Evolutionary conservation across 2,329 filamentous ascomycete species (phyloP).

Genomic region (Ophiocordyceps polyrhachis-furcata): DNA sequence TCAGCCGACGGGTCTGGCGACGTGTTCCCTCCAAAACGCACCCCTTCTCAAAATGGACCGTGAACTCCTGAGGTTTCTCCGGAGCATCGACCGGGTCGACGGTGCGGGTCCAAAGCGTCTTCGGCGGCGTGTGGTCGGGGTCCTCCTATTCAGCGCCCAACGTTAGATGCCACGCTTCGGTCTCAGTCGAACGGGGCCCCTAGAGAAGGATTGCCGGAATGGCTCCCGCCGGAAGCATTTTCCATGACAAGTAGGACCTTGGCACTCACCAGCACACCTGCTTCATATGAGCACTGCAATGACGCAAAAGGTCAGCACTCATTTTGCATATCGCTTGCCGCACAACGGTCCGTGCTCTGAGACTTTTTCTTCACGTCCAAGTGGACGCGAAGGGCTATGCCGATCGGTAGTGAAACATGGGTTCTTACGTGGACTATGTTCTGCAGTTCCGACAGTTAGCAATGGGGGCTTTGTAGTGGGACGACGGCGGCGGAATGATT

Average conservation of each 20-base stretch:
- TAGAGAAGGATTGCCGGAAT: background rate
- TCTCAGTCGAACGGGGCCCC: background rate
- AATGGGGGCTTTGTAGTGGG: background rate
- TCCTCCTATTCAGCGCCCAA: conserved; percentile 20
- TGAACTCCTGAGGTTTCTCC: conserved; percentile 44
- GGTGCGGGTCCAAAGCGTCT: conserved; percentile 39
- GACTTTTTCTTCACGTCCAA: background rate
- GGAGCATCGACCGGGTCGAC: conserved; percentile 45
- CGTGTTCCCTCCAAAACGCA: background rate
- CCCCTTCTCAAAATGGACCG: conserved; percentile 44
- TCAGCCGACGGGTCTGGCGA: background rate
- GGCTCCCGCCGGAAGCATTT: background rate
- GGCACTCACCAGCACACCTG: conserved; percentile 30
- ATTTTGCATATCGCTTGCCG: background rate
- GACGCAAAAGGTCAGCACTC: background rate
- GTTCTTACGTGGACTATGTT: conserved; percentile 8
- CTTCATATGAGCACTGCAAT: conserved; percentile 53
- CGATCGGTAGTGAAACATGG: background rate
- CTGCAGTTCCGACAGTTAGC: background rate
- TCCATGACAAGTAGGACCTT: background rate
- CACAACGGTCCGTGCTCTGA: background rate
- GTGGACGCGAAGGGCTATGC: background rate
- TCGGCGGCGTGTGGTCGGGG: conserved; percentile 35
- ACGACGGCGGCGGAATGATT: background rate
- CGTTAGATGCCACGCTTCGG: background rate